Percentiles rank a stretch among this genome's conserved stretches.
Conservation (phyloP, 164 flowering plant species). For the Chloranthus sessilifolius region DNA sequence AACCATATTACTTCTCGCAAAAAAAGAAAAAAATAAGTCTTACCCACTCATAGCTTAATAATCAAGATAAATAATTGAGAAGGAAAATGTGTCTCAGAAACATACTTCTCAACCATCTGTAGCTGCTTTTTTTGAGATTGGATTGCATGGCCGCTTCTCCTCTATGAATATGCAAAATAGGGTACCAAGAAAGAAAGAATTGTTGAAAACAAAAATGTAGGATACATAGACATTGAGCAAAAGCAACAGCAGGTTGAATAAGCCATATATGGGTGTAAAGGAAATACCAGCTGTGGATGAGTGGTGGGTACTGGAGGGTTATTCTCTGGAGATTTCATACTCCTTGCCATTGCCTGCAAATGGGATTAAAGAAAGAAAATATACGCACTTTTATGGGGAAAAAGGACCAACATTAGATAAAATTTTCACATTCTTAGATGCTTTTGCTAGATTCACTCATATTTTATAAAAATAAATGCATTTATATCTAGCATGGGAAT, state of each 20-base stretch:
- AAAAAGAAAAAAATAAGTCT: no score
- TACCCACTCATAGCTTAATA: no score
- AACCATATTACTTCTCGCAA: no score
- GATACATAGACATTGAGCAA: neutral
- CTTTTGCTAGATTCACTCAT: neutral
- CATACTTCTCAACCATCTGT: constrained; percentile 25
- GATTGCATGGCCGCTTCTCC: constrained; percentile 10
- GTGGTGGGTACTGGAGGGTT: constrained; percentile 15
- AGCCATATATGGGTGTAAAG: neutral
- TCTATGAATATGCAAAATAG: constrained; percentile 31
- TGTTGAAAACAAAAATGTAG: constrained; percentile 3
- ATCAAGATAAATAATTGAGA: neutral
- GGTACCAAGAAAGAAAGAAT: neutral
- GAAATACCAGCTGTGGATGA: constrained; percentile 33
- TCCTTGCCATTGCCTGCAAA: constrained; percentile 41
- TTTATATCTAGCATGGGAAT: neutral
- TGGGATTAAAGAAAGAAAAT: constrained; percentile 3
- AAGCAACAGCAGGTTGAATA: neutral
- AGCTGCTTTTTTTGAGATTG: constrained; percentile 10
- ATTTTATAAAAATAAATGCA: neutral
- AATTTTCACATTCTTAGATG: neutral
- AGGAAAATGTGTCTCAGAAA: constrained; percentile 6
- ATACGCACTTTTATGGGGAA: constrained; percentile 2
- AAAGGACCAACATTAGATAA: neutral
- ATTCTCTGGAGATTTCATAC: constrained; percentile 22